Base-by-base conservation (phyloP, 2,329 filamentous ascomycete species). In the Parascedosporium putredinis region DNA sequence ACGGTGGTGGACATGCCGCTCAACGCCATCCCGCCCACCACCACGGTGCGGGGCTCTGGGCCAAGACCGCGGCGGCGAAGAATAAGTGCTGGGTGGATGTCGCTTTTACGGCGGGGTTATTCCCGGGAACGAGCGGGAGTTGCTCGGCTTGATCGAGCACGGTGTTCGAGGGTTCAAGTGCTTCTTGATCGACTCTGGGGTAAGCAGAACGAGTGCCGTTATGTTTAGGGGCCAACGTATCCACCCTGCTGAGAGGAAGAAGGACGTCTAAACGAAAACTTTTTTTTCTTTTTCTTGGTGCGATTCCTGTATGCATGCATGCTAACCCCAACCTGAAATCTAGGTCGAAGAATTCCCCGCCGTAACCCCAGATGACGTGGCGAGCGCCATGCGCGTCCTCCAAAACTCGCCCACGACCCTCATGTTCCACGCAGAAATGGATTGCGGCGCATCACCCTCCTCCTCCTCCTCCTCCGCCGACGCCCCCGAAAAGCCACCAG, bases 401-500 rank as follows among this genome's bases (percentile, higher is more conserved):
- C 86, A 86, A 53, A 81, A 88, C 57, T 78, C 83, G 49, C 78
- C 88, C 16, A 97, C 93, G 2, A 95, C 89, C 0, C 81, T 97
- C 59, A 97, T 98, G 91, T 98, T 98, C 71, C 93, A 98, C 63
- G 93, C 93, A 51, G 93, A 98, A 67, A 97, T 96, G 89, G 83
- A 94, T 10, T 89, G 91, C n/a, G 87, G 88, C 16, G 86, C 90
- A 56, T 70, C 86, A 46, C 79, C 81, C 56, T 89, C n/a, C n/a
- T n/a, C n/a, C n/a, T n/a, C n/a, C 87, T 34, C 18, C 33, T 34
- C 14, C 0, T 85, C 90, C 2, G 85, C 86, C 49, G 88, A 93
- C 63, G 80, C 81, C 23, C 81, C 88, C 3, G 84, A 87, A 59
- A 67, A 69, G 23, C 86, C 87, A 0, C 69, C 85, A 5, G 78